Evolutionary conservation across 1,284 basidiomycete species (phyloP), one percentile per base, ranked within the genome.

Genomic region (Tilletia caries): DNA sequence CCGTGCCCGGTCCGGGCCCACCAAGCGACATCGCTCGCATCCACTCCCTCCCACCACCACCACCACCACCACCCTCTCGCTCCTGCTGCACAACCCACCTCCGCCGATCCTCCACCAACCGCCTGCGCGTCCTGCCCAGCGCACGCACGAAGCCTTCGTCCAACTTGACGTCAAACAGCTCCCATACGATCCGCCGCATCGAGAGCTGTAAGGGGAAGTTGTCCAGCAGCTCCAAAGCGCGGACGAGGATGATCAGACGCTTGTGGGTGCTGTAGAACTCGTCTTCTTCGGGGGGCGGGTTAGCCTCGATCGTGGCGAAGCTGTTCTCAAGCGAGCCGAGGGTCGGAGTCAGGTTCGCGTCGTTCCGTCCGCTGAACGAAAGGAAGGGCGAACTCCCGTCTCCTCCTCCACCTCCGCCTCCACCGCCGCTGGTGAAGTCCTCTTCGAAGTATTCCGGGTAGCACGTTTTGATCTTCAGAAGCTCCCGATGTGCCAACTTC

Each of bases 141-240:
- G 69, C 71, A 4, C 65, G 33, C 0, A 76, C 66, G 23, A 68
- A 65, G 6, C 70, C 71, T 33, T 79, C 70, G 68, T 79, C 73
- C 43, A 80, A 68, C 12, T 67, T 68, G 3, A 79, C 85, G 76
- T 91, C 91, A 85, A 99, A 98, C 5, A 98, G 86, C 73, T 98
- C 95, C 74, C 97, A 85, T 74, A 98, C 90, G 82, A 93, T 96
- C 68, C 92, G 87, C 64, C 95, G 88, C 67, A 96, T 93, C 13
- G 93, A 91, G 23, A 79, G 71, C n/a, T 75, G 76, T 12, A 93
- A 96, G 75, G 92, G 89, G 73, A 92, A 92, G 62, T 72, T 71
- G 52, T 80, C 75, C 70, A 81, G 73, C 62, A 80, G 58, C 69
- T 75, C 74, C 44, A 82, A 34, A 13, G 79, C 77, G 20, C 80